Evolutionary conservation across 2,329 filamentous ascomycete genomes (phyloP).

Genomic region (Colletotrichum tofieldiae): DNA sequence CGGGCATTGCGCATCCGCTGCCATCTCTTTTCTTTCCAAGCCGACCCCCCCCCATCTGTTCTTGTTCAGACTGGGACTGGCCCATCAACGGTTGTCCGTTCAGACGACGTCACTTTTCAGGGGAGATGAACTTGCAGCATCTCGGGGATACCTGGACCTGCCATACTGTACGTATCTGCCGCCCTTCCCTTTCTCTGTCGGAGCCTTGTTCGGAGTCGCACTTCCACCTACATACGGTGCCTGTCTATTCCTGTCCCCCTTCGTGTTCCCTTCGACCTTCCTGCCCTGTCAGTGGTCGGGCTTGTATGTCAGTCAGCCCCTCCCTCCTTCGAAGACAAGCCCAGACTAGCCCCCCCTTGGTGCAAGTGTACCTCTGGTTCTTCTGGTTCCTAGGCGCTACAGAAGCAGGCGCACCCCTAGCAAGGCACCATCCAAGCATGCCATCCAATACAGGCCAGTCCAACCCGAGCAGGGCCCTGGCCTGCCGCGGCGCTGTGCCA

Average conservation of each 20-base stretch:
- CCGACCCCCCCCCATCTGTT: neutral
- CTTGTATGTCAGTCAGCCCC: slow-evolving; percentile 37
- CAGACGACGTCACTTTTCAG: slow-evolving; percentile 15
- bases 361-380: slow-evolving; percentile 42
- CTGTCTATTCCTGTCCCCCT: slow-evolving; percentile 12
- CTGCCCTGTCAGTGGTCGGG: slow-evolving; percentile 29
- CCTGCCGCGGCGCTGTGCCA: slow-evolving; percentile 24
- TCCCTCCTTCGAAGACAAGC: slow-evolving; percentile 38
- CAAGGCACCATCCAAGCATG: slow-evolving; percentile 38
- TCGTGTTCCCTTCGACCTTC: slow-evolving; percentile 14
- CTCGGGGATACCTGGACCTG: slow-evolving; percentile 5
- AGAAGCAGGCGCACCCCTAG: slow-evolving; percentile 39
- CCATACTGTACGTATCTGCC: slow-evolving; percentile 23
- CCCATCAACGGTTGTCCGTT: neutral
- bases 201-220: neutral
- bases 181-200: slow-evolving; percentile 3
- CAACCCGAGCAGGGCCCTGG: slow-evolving; percentile 34
- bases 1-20: slow-evolving; percentile 3
- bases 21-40: neutral
- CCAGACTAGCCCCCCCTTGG: slow-evolving; percentile 31
- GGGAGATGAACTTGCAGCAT: neutral
- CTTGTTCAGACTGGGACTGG: neutral
- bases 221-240: neutral
- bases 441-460: slow-evolving; percentile 24
- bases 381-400: slow-evolving; percentile 27